Conservation (phyloP, 768 basidiomycete species). For the Leucosporidium yakuticum region DNA sequence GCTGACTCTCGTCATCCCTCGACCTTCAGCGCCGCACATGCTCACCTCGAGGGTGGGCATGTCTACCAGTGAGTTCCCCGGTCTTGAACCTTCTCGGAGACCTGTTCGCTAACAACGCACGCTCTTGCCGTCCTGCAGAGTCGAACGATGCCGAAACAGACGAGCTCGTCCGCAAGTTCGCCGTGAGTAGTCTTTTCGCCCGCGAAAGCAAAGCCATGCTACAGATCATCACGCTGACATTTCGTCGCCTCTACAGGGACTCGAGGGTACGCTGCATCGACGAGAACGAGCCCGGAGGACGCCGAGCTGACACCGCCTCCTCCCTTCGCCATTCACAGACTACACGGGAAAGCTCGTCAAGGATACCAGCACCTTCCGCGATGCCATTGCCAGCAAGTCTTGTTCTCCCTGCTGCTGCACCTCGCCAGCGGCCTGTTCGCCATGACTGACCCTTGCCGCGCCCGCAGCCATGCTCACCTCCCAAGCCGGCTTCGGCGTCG, state of each 20-base stretch:
- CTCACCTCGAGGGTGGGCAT: slow-evolving; percentile 82
- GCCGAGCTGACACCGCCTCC: slow-evolving; percentile 80
- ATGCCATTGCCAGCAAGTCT: slow-evolving; percentile 65
- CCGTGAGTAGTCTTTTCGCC: neutral
- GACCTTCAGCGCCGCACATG: slow-evolving; percentile 61
- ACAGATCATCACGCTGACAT: too few species aligned
- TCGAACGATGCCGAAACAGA: slow-evolving; percentile 20
- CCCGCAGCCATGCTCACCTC: slow-evolving; percentile 43
- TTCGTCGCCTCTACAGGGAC: too few species aligned
- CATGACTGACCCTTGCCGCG: slow-evolving; percentile 50
- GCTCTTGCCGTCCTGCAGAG: neutral
- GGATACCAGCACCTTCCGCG: slow-evolving; percentile 79
- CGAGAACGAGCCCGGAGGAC: slow-evolving; percentile 49
- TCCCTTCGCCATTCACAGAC: slow-evolving; percentile 58
- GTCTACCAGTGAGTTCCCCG: slow-evolving; percentile 68
- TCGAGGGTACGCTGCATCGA: too few species aligned
- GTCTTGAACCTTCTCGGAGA: neutral
- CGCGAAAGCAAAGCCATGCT: too few species aligned
- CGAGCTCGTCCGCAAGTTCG: slow-evolving; percentile 31
- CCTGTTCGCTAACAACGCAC: neutral
- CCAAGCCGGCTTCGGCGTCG: slow-evolving; percentile 44
- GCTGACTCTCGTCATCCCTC: neutral
- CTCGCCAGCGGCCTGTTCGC: neutral
- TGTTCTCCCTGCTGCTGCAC: slow-evolving; percentile 1
- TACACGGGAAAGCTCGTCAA: slow-evolving; percentile 85